Percentiles rank a stretch among this genome's conserved stretches.
These are phyloP conservation scores for Holtermanniella nyarrowii DNA, from an alignment of 768 basidiomycete genomes.

Conservation along the genomic window DNA sequence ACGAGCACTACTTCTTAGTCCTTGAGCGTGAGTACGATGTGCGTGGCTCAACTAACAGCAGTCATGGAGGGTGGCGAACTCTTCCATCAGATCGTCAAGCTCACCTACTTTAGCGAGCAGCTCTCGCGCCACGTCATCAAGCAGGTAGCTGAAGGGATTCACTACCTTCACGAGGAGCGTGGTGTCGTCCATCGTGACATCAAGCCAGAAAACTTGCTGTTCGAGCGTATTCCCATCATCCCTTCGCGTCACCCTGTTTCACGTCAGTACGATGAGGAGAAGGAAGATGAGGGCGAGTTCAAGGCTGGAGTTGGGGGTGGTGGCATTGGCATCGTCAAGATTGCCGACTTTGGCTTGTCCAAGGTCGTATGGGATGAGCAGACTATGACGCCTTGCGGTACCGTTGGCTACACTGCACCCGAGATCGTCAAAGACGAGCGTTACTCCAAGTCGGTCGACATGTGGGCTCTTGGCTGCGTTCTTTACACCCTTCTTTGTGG, in stretches of 20 bases:
- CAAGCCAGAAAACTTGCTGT: constrained; percentile 95
- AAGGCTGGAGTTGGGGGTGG: constrained; percentile 85
- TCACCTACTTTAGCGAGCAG: constrained; percentile 96
- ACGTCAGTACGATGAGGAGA: constrained; percentile 93
- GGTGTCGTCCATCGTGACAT: constrained; percentile 94
- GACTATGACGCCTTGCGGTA: constrained; percentile 99
- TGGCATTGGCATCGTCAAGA: constrained; percentile 95
- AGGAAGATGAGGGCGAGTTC: constrained; percentile 97
- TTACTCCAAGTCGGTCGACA: constrained; percentile 65
- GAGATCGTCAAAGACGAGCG: constrained; percentile 97
- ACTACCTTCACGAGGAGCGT: constrained; percentile 91
- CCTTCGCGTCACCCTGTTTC: constrained; percentile 65
- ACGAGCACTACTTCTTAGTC: constrained; percentile 86
- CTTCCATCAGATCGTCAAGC: constrained; percentile 67
- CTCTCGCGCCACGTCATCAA: constrained; percentile 95
- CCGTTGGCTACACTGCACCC: constrained; percentile 97
- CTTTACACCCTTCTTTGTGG: constrained; percentile 95
- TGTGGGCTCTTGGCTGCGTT: constrained; percentile 99
- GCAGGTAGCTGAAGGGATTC: constrained; percentile 80
- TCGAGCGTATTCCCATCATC: constrained; percentile 80
- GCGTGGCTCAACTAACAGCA: constrained; percentile 32
- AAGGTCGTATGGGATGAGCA: constrained; percentile 99
- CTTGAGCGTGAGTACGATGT: constrained; percentile 60
- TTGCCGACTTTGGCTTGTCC: constrained; percentile 93
- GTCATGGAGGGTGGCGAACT: constrained; percentile 97